Evolutionary conservation across 1,284 basidiomycete species (phyloP), one percentile per base, ranked within the genome.

Genomic region (Trichosporon ovoides): DNA sequence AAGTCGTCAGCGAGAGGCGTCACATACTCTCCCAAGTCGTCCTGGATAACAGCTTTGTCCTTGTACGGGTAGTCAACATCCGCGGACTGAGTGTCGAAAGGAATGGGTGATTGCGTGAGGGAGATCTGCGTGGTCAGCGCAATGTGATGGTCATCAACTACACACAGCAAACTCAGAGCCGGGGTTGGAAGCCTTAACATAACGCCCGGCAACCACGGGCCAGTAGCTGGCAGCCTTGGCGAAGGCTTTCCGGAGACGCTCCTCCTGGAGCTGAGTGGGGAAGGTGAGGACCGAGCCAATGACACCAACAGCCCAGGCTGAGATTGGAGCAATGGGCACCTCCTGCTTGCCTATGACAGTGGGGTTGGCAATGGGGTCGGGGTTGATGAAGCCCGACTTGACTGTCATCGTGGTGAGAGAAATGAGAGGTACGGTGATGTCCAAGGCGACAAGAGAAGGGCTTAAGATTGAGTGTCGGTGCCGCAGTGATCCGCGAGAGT

Each of bases 71-170:
- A 58, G 38, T 51, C 59, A 36, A 36, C 55, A 18, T 43, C 52
- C 16, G 61, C 52, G 3, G 60, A 62, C 59, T 66, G 67, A 1
- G 62, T 63, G 33, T 54, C 56, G 53, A 64, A 67, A 3, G 66
- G 67, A 9, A 68, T 68, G 11, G 57, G 64, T 20, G 67, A 68
- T n/a, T 58, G 57, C 14, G 64, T 67, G 52, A 67, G 56, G 19
- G 62, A 59, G 43, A 68, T 56, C 65, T 68, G 55, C 5, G 12
- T 34, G 2, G 56, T 33, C 6, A 59, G 49, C 51, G 18, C 33
- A 24, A n/a, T 6, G 19, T 35, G 19, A 31, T 31, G 16, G 10
- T 3, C 5, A 3, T 38, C 13, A 16, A 36, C 12, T 16, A 61
- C 65, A 34, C 31, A 66, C 62, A 3, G 59, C 53, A 59, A 60